Conservation (phyloP, 1,284 basidiomycete species). For the Trichosporon coremiiforme region DNA sequence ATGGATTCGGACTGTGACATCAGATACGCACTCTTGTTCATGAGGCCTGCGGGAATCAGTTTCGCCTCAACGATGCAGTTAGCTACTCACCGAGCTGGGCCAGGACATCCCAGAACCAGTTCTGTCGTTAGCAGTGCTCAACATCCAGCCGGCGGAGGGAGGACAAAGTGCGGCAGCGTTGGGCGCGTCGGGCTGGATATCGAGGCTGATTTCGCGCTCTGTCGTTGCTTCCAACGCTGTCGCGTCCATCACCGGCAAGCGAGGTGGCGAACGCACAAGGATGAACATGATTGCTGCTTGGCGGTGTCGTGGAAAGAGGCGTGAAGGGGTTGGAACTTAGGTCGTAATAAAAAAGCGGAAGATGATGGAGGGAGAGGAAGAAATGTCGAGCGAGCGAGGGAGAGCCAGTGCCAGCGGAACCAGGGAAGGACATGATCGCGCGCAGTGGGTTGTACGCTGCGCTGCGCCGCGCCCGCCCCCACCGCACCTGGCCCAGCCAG, state of each 20-base stretch:
- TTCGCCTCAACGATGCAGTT: background rate
- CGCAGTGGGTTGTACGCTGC: background rate
- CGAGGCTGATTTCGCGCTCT: background rate
- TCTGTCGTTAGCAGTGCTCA: constrained; percentile 48
- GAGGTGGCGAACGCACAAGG: constrained; percentile 52
- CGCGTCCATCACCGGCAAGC: background rate
- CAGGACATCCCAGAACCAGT: constrained; percentile 95
- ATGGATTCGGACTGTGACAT: background rate
- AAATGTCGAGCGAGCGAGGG: constrained; percentile 1
- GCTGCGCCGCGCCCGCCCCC: background rate
- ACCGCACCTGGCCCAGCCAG: background rate
- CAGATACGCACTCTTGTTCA: constrained; percentile 78
- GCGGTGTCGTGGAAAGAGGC: constrained; percentile 1
- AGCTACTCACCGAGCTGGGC: constrained; percentile 74
- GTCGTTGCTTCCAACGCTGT: background rate
- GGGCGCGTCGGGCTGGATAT: background rate
- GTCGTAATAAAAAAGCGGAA: background rate
- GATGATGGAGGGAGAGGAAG: background rate
- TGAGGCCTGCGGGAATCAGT: constrained; percentile 66
- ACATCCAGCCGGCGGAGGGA: background rate
- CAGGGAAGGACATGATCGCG: background rate
- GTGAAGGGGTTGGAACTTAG: background rate
- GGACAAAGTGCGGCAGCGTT: background rate
- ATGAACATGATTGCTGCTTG: constrained; percentile 69
- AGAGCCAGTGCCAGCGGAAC: constrained; percentile 5